A percentile compares a stretch with the other conserved stretches of the same genome.
Conservation (phyloP, 345 rosid genomes). For the Fremontodendron californicum region DNA sequence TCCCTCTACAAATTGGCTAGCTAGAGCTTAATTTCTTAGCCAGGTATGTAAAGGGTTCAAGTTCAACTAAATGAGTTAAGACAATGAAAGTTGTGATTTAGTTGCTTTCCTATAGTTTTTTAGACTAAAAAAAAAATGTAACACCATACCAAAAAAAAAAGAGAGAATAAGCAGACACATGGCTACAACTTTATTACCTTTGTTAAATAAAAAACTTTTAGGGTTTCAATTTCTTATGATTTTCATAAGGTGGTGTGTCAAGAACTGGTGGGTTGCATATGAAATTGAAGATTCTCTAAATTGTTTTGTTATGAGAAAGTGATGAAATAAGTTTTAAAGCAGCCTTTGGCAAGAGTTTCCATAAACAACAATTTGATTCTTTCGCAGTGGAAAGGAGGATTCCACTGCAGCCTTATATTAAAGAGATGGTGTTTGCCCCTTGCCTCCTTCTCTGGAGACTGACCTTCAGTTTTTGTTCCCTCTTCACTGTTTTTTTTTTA, state of each 20-base stretch:
- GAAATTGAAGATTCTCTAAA: constrained; percentile 27
- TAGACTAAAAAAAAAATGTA: neutral
- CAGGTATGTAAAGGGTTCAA: constrained; percentile 3
- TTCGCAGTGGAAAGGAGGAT: constrained; percentile 24
- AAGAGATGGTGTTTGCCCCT: constrained; percentile 11
- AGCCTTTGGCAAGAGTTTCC: constrained; percentile 28
- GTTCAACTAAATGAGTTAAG: neutral
- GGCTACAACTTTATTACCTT: constrained; percentile 14
- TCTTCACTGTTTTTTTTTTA: neutral
- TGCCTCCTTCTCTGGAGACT: constrained; percentile 16
- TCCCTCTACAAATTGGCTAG: neutral
- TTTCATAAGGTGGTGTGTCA: too few species aligned
- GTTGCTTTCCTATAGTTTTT: neutral
- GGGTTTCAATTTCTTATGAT: constrained; percentile 16
- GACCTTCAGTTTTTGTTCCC: constrained; percentile 14
- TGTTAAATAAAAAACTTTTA: constrained; percentile 22
- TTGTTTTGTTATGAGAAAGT: constrained; percentile 26
- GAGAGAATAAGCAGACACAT: neutral
- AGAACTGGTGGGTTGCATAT: constrained; percentile 21
- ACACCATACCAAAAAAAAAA: neutral
- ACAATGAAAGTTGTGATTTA: neutral
- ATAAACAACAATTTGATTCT: constrained; percentile 36
- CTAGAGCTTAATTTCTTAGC: too few species aligned
- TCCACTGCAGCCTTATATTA: constrained; percentile 36
- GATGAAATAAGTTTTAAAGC: constrained; percentile 27